A percentile compares a stretch with the other conserved stretches of the same genome.
Conservation (phyloP, 129 eudicot genomes). For the Glebionis coronaria region DNA sequence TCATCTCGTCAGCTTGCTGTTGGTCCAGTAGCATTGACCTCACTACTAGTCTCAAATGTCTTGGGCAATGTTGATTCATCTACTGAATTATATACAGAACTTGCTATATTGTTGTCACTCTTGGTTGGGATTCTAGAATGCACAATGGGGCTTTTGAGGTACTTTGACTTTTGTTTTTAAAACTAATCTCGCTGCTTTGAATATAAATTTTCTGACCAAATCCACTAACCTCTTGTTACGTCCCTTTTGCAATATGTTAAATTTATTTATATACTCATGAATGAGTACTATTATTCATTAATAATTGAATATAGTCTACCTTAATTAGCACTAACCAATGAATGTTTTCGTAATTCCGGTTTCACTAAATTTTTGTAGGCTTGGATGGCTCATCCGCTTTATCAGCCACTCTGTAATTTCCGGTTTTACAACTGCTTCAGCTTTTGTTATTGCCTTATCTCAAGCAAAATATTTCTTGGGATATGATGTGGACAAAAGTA, state of each 20-base stretch:
- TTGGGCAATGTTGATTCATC: conserved; percentile 72
- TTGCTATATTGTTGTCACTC: conserved; percentile 54
- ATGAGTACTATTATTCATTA: not conserved
- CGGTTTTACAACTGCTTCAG: conserved; percentile 98
- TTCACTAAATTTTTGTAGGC: conserved; percentile 43
- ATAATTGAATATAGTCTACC: not conserved
- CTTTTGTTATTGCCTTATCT: conserved; percentile 85
- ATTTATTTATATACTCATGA: not conserved
- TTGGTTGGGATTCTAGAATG: conserved; percentile 31
- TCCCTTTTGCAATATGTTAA: not conserved
- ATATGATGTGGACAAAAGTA: conserved; percentile 63
- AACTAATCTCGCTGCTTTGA: not conserved
- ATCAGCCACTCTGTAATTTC: conserved; percentile 97
- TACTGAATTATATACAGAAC: conserved; percentile 77
- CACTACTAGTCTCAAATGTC: conserved; percentile 86
- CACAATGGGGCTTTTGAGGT: conserved; percentile 25
- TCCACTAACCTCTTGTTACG: not conserved
- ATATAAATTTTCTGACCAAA: conserved; percentile 4
- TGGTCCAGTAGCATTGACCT: conserved; percentile 95
- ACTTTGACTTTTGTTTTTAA: conserved; percentile 10
- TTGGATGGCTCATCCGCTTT: conserved; percentile 96
- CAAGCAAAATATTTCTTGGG: conserved; percentile 98
- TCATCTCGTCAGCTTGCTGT: conserved; percentile 99
- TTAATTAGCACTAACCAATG: not conserved
- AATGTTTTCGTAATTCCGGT: not conserved